Conservation (phyloP, 1,139 yeast species). For the Protomyces arabidopsidicola region DNA sequence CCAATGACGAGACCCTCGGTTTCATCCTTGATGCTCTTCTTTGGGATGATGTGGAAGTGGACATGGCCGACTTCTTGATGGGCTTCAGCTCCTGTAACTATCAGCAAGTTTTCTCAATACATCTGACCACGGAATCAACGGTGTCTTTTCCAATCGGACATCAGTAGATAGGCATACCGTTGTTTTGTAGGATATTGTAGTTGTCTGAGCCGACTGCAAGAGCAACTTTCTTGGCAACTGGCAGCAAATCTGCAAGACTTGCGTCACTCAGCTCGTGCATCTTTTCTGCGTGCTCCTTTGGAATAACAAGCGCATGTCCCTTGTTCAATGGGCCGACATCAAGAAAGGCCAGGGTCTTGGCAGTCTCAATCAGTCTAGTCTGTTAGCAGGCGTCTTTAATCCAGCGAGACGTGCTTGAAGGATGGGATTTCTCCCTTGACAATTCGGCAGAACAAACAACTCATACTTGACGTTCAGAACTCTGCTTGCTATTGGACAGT, state of each 20-base stretch:
- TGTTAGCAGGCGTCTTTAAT: not conserved
- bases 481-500: too few species aligned
- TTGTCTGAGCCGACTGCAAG: slow-evolving; percentile 67
- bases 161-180: not conserved
- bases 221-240: slow-evolving; percentile 80
- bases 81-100: slow-evolving; percentile 75
- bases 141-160: too few species aligned
- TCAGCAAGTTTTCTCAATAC: too few species aligned
- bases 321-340: slow-evolving; percentile 88
- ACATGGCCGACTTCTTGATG: slow-evolving; percentile 91
- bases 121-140: too few species aligned
- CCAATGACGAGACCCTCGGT: slow-evolving; percentile 75
- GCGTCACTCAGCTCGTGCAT: slow-evolving; percentile 91
- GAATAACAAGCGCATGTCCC: slow-evolving; percentile 84
- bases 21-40: slow-evolving; percentile 47
- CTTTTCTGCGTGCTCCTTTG: slow-evolving; percentile 79
- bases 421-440: slow-evolving; percentile 56
- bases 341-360: slow-evolving; percentile 64
- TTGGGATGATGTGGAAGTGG: slow-evolving; percentile 94
- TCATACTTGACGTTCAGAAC: not conserved
- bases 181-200: slow-evolving; percentile 64
- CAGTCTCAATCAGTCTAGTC: slow-evolving; percentile 80
- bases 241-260: slow-evolving; percentile 73
- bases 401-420: not conserved
- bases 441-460: slow-evolving; percentile 85